Base-by-base conservation (phyloP, 768 basidiomycete species). In the Postia placenta region DNA sequence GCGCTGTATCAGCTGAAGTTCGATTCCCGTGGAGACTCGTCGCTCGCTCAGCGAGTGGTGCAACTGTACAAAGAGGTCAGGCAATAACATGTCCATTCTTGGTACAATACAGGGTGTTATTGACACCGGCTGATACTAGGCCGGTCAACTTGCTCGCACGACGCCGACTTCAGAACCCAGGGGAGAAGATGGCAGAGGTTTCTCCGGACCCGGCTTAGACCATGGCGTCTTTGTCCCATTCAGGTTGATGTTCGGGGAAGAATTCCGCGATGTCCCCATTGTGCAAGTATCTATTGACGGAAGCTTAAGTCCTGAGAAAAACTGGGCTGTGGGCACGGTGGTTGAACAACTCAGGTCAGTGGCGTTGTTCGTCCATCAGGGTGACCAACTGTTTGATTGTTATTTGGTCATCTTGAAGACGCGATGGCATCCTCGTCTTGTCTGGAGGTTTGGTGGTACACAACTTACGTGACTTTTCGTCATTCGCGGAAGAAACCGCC, bases 221-320 rank as follows among this genome's bases (percentile, higher is more conserved):
- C 86, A 88, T 57, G 88, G 87, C 20, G 85, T 89, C 39, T 90
- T 89, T 61, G 70, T 91, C 11, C 88, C 88, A 2, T 87, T 90
- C 71, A 70, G 74, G 39, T 61, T 83, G 51, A 90, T 90, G 87
- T 89, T 90, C 57, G 83, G 84, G 5, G 75, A 81, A 41, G 74
- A 75, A 41, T 75, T 81, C 49, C 72, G 60, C 22, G 71, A 74
- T 4, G 67, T 90, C 15, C 88, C 88, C 2, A 74, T 90, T 57
- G 76, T 89, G 17, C 75, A 89, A 66, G 81, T 78, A 2, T 81
- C 80, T 28, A 81, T 89, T 45, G 81, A 87, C 53, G 67, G 72
- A 9, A 78, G 69, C 49, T 56, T 87, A 52, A 73, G 70, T 47
- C 80, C 86, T 5, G 72, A 75, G 56, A 70, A 68, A 54, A 81